Percentiles rank a stretch among this genome's conserved stretches.
These are phyloP conservation scores for Neltuma alba DNA, from an alignment of 306 rosid genomes.

Conservation along the genomic window DNA sequence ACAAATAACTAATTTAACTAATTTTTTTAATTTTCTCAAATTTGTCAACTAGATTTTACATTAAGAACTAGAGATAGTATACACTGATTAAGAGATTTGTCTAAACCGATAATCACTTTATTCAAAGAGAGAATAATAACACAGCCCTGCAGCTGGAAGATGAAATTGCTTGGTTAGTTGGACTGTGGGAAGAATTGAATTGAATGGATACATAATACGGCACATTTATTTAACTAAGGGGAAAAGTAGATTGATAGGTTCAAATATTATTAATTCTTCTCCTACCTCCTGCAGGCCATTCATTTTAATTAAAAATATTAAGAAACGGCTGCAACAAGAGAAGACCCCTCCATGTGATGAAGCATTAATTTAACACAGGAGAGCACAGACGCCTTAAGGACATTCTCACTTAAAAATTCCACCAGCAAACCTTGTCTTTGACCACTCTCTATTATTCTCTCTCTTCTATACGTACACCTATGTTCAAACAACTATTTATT, in stretches of 20 bases:
- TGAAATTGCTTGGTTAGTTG: conserved; percentile 28
- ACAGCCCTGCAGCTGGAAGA: background rate
- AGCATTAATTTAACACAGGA: conserved; percentile 55
- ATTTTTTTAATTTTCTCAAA: no score
- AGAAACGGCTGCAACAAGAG: conserved; percentile 45
- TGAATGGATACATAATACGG: conserved; percentile 10
- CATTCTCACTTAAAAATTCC: conserved; percentile 30
- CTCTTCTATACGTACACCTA: background rate
- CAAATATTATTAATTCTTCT: conserved; percentile 36
- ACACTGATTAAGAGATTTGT: no score
- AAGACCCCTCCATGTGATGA: conserved; percentile 82
- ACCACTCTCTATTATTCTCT: conserved; percentile 24
- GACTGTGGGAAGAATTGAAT: conserved; percentile 22
- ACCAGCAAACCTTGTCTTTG: conserved; percentile 33
- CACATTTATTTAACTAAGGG: conserved; percentile 11
- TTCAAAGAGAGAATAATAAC: conserved; percentile 25
- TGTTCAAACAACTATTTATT: background rate
- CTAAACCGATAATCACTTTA: background rate
- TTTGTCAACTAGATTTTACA: no score
- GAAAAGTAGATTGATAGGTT: conserved; percentile 55
- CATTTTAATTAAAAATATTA: conserved; percentile 34
- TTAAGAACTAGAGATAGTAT: no score
- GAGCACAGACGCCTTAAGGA: conserved; percentile 31
- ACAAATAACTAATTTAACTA: no score
- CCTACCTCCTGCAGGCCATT: conserved; percentile 62